Conservation (phyloP, 148 eudicot genomes). For the Nyssa sinensis region DNA sequence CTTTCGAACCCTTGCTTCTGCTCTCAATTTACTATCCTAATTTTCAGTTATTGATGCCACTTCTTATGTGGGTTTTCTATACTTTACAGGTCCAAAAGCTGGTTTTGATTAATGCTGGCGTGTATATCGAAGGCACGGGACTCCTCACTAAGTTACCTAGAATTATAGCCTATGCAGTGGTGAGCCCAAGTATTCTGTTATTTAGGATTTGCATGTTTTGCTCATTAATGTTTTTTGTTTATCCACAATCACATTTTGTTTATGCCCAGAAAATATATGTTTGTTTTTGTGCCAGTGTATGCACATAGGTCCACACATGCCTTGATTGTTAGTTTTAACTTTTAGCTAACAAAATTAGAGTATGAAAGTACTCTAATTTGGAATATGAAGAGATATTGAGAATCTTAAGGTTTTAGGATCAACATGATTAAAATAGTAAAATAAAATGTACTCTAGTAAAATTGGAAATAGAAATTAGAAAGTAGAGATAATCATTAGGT, state of each 20-base stretch:
- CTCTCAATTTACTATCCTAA: not conserved
- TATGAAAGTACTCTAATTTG: not conserved
- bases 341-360: not conserved
- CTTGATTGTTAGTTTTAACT: not conserved
- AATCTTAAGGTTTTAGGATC: not conserved
- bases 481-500: not conserved
- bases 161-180: conserved; percentile 64
- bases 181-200: conserved; percentile 23
- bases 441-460: not conserved
- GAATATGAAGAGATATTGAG: not conserved
- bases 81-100: conserved; percentile 66
- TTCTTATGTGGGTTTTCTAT: not conserved
- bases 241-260: not conserved
- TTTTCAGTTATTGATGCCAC: not conserved
- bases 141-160: conserved; percentile 52
- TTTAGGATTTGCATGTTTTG: not conserved
- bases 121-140: conserved; percentile 67
- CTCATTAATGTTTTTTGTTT: not conserved
- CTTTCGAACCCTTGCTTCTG: conserved; percentile 3
- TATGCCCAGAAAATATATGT: not conserved
- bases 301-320: not conserved
- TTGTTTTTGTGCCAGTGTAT: not conserved
- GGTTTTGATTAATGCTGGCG: conserved; percentile 73
- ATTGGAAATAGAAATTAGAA: not conserved
- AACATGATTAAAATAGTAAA: not conserved